Conservation (phyloP, 1,139 yeast species). For the Debaryomyces fabryi region DNA sequence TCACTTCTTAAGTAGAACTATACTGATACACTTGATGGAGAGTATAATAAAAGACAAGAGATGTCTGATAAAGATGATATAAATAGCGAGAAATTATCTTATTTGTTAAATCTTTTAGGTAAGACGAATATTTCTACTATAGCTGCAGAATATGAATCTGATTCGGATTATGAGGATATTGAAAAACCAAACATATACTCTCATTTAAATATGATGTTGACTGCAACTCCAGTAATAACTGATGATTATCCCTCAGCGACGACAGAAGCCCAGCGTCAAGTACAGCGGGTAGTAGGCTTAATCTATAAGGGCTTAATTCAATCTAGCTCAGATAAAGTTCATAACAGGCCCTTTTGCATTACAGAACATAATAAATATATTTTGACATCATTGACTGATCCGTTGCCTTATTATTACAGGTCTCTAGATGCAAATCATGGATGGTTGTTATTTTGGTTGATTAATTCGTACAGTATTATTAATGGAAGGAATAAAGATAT, state of each 20-base stretch:
- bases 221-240: slow-evolving; percentile 15
- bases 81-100: slow-evolving; percentile 17
- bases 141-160: slow-evolving; percentile 14
- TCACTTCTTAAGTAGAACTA: background rate
- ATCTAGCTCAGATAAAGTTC: slow-evolving; percentile 26
- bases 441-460: slow-evolving; percentile 88
- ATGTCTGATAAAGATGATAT: slow-evolving; percentile 7
- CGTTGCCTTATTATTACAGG: slow-evolving; percentile 52
- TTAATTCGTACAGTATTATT: slow-evolving; percentile 46
- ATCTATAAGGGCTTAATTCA: slow-evolving; percentile 29
- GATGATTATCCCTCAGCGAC: slow-evolving; percentile 36
- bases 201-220: slow-evolving; percentile 17
- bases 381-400: slow-evolving; percentile 35
- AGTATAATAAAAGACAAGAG: background rate
- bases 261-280: slow-evolving; percentile 41
- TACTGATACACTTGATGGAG: background rate
- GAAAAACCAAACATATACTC: slow-evolving; percentile 2
- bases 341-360: slow-evolving; percentile 19
- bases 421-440: slow-evolving; percentile 84
- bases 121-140: slow-evolving; percentile 9
- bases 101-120: slow-evolving; percentile 22
- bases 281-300: slow-evolving; percentile 36
- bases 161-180: slow-evolving; percentile 11
- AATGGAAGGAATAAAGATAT: slow-evolving; percentile 9
- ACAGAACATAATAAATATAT: slow-evolving; percentile 23